These are phyloP conservation scores for Boletus pseudo-olivaceus DNA, from an alignment of 768 basidiomycete genomes.

Conservation along the genomic window DNA sequence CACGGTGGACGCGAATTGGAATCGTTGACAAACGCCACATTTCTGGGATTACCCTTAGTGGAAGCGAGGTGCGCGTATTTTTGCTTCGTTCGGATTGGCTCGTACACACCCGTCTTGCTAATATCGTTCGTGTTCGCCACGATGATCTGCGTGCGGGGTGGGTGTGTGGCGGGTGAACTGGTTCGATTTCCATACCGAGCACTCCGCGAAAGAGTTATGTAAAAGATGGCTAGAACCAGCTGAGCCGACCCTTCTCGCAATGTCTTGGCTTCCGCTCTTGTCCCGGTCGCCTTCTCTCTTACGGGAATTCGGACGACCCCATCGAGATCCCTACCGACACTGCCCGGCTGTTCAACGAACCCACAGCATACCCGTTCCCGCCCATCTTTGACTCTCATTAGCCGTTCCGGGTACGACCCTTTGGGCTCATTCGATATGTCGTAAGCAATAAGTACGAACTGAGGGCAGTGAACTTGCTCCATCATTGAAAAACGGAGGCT, in stretches of 20 bases:
- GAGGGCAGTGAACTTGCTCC: slow-evolving; percentile 1
- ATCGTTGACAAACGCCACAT: not conserved
- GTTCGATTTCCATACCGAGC: slow-evolving; percentile 11
- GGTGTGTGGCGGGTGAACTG: slow-evolving; percentile 6
- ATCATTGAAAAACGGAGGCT: slow-evolving; percentile 13
- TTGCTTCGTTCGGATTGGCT: not conserved
- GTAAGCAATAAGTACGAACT: slow-evolving; percentile 1
- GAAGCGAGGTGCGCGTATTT: not conserved
- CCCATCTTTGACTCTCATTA: not conserved
- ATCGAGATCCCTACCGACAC: not conserved
- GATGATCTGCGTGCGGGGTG: not conserved
- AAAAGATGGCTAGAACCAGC: not conserved
- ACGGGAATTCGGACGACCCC: not conserved
- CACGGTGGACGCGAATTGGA: not conserved
- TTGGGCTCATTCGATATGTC: slow-evolving; percentile 1
- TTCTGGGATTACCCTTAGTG: not conserved
- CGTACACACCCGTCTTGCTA: not conserved
- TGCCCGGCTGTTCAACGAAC: not conserved
- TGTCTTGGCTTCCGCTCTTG: slow-evolving; percentile 3
- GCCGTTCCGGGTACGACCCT: not conserved
- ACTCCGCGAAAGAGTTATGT: not conserved
- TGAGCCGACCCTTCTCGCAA: not conserved
- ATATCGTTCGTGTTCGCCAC: not conserved
- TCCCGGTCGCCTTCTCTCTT: not conserved
- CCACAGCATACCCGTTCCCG: not conserved